Conservation (phyloP, 2,329 filamentous ascomycete genomes). For the Talaromyces sp. region DNA sequence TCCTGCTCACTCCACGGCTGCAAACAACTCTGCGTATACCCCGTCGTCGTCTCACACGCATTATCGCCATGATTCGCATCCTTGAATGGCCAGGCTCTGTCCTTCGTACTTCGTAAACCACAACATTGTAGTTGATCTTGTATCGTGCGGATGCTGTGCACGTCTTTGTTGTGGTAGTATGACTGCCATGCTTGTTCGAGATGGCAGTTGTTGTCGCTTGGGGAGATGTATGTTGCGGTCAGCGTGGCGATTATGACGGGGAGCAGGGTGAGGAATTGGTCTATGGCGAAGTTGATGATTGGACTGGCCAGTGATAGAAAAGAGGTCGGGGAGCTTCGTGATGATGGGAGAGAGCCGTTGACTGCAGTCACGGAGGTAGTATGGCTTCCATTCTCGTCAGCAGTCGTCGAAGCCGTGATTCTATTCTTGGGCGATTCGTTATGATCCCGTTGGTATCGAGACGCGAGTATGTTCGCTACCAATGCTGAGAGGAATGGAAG, state of each 20-base stretch:
- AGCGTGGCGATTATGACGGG: conserved; percentile 32
- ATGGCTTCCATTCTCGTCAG: conserved; percentile 8
- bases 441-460: neutral
- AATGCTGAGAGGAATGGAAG: conserved; percentile 1
- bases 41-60: conserved; percentile 34
- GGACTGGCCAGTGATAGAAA: neutral
- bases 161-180: conserved; percentile 34
- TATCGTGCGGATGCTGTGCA: conserved; percentile 33
- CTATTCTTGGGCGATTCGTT: neutral
- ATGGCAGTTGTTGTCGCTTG: conserved; percentile 28
- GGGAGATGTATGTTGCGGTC: conserved; percentile 31
- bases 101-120: conserved; percentile 36
- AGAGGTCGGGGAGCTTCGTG: neutral
- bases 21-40: conserved; percentile 34
- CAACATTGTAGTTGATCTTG: conserved; percentile 37
- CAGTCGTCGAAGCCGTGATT: neutral
- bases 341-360: neutral
- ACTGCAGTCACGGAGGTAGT: neutral
- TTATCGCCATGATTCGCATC: conserved; percentile 30
- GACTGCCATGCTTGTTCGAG: conserved; percentile 34
- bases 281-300: conserved; percentile 17
- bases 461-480: neutral
- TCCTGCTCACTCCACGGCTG: conserved; percentile 32
- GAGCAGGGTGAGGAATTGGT: conserved; percentile 29
- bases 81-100: conserved; percentile 42